Evolutionary conservation across 2,329 filamentous ascomycete genomes (phyloP).

Genomic region (Phaeosphaeria sp.): DNA sequence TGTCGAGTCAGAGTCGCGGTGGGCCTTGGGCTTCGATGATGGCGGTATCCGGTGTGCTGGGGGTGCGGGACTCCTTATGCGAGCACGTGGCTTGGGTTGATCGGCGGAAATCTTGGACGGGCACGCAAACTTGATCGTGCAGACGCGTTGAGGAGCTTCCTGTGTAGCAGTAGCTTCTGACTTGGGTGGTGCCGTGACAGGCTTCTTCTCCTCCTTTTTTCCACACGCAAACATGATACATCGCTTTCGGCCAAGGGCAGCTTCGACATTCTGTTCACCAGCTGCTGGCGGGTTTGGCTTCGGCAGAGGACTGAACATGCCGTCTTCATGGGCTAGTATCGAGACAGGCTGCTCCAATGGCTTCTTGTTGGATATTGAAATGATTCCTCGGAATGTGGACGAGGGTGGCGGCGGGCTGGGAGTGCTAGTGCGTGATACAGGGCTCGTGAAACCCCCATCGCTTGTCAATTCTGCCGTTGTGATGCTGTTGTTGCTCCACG

Average conservation of each 20-base stretch:
- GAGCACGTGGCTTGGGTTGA: slow-evolving; percentile 44
- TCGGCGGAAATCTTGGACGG: slow-evolving; percentile 58
- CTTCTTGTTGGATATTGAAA: slow-evolving; percentile 48
- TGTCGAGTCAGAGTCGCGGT: slow-evolving; percentile 59
- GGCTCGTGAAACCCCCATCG: slow-evolving; percentile 88
- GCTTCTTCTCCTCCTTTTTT: slow-evolving; percentile 54
- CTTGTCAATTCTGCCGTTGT: slow-evolving; percentile 94
- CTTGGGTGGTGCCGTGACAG: slow-evolving; percentile 29
- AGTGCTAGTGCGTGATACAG: slow-evolving; percentile 78
- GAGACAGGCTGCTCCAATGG: slow-evolving; percentile 45
- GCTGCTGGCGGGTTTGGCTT: slow-evolving; percentile 26
- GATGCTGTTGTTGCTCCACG: slow-evolving; percentile 79
- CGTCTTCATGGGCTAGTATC: slow-evolving; percentile 47
- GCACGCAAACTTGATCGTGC: slow-evolving; percentile 77
- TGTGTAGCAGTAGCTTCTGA: slow-evolving; percentile 22
- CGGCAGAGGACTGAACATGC: slow-evolving; percentile 34
- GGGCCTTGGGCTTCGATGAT: slow-evolving; percentile 44
- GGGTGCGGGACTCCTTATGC: slow-evolving; percentile 55
- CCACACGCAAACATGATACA: slow-evolving; percentile 93
- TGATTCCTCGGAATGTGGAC: slow-evolving; percentile 51
- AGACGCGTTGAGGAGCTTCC: slow-evolving; percentile 60
- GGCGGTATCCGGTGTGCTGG: slow-evolving; percentile 26
- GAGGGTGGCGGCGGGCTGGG: slow-evolving; percentile 84
- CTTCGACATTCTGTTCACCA: slow-evolving; percentile 66
- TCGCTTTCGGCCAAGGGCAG: slow-evolving; percentile 75